Percentiles rank a stretch among this genome's conserved stretches.
Conservation (phyloP, 2,329 filamentous ascomycete genomes). For the Pseudopithomyces maydicus region DNA sequence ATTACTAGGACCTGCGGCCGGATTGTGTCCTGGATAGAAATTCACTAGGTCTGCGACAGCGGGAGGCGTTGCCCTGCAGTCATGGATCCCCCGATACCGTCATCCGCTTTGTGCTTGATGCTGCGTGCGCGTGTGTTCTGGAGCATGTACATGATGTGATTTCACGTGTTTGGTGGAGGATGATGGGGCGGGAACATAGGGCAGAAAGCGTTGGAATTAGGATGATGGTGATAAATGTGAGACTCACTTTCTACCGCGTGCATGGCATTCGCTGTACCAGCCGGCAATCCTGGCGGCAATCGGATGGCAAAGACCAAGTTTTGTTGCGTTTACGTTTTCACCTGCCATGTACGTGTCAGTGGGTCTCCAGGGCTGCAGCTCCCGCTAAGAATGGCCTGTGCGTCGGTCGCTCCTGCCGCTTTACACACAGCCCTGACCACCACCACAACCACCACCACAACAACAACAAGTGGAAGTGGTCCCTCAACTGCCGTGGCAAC, state of each 20-base stretch:
- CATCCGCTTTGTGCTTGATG: not conserved
- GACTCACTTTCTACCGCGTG: no score
- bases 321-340: not conserved
- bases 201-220: no score
- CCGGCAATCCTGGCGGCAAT: no score
- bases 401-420: conserved; percentile 3
- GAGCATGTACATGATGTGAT: no score
- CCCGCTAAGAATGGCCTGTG: conserved; percentile 1
- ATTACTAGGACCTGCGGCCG: conserved; percentile 18
- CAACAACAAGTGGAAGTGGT: not conserved
- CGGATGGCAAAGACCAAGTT: no score
- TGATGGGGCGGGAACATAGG: no score
- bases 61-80: conserved; percentile 14
- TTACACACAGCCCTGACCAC: not conserved
- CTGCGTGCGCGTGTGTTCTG: not conserved
- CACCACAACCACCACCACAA: conserved; percentile 1
- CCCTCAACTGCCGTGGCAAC: not conserved
- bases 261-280: no score
- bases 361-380: no score
- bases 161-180: not conserved
- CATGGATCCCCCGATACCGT: conserved; percentile 25
- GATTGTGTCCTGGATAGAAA: conserved; percentile 32
- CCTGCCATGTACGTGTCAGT: no score
- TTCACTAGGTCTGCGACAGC: conserved; percentile 35
- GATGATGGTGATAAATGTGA: no score